Evolutionary conservation across 177 flowering plant genomes (phyloP).

Genomic region (Vitis hybrid): DNA sequence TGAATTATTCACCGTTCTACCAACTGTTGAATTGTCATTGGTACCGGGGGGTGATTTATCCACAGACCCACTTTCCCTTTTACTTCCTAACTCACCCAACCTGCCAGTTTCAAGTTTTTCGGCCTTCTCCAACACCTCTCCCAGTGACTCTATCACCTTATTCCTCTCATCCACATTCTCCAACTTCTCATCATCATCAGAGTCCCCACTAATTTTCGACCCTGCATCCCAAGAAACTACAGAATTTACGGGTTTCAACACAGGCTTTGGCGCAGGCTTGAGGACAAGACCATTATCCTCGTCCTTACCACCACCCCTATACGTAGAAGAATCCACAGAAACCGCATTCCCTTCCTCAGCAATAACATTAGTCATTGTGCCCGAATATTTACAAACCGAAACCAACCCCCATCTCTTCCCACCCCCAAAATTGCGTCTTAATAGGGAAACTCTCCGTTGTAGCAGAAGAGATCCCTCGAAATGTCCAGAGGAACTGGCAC

Average conservation of each 20-base stretch:
- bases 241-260: slow-evolving; percentile 39
- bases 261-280: slow-evolving; percentile 79
- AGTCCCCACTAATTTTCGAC: slow-evolving; percentile 17
- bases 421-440: slow-evolving; percentile 20
- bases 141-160: slow-evolving; percentile 80
- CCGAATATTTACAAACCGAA: slow-evolving; percentile 66
- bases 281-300: slow-evolving; percentile 57
- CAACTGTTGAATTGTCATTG: slow-evolving; percentile 19
- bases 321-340: slow-evolving; percentile 48
- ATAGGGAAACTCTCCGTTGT: slow-evolving; percentile 42
- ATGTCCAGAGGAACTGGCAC: slow-evolving; percentile 37
- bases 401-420: slow-evolving; percentile 46
- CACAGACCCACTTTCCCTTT: slow-evolving; percentile 23
- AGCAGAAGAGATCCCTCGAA: slow-evolving; percentile 37
- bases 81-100: slow-evolving; percentile 13
- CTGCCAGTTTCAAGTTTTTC: slow-evolving; percentile 64
- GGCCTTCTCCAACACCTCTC: slow-evolving; percentile 90
- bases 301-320: slow-evolving; percentile 41
- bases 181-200: slow-evolving; percentile 21
- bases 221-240: slow-evolving; percentile 23
- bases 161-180: slow-evolving; percentile 54
- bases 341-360: slow-evolving; percentile 61
- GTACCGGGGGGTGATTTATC: slow-evolving; percentile 28
- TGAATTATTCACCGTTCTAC: slow-evolving; percentile 25
- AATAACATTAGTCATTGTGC: slow-evolving; percentile 54